Base-by-base conservation (phyloP, 768 basidiomycete genomes). In the Candolleomyces aberdarensis region DNA sequence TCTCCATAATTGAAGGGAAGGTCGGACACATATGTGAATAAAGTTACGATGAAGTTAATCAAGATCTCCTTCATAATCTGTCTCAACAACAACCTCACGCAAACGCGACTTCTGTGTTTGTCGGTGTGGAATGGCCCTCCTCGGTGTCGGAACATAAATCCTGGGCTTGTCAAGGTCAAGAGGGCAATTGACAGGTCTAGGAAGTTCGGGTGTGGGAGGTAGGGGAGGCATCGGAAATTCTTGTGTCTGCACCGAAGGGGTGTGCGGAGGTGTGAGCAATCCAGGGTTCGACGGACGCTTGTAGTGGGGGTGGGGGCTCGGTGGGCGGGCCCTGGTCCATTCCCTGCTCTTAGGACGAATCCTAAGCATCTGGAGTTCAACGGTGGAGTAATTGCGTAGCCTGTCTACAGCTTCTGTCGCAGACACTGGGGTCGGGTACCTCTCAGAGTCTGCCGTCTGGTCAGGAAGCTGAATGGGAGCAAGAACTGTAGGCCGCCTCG, bases 1-100 rank as follows among this genome's bases (percentile, higher is more conserved):
- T 73, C 74, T 83, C 36, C 67, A 66, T 29, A 58, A 65, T 51
- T 66, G 70, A 61, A 13, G 41, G 26, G n/a, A 55, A 41, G 20
- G 43, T 36, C 19, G 5, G 1, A 50, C 26, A 36, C 52, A 22
- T 32, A 36, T 36, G 36, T 36, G 36, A 36, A 36, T 36, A 36
- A 36, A 36, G 36, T 11, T 36, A 36, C 5, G 36, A 36, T 7
- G 36, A 36, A 36, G 36, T 36, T 11, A 36, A 36, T 36, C 36
- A 36, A 36, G 8, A 36, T 36, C 36, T 36, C 8, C 36, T 36
- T 36, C 36, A 36, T 36, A 36, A 36, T 36, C 36, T 36, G 36
- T 36, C 11, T 36, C 36, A 6, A 36, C 36, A 36, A 36, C 36
- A 36, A 36, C 36, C 11, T 36, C 36, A 11, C 36, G 36, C 36